Evolutionary conservation across 192 early-diverging fungal genomes (phyloP).

Genomic region (Coemansia sp.): DNA sequence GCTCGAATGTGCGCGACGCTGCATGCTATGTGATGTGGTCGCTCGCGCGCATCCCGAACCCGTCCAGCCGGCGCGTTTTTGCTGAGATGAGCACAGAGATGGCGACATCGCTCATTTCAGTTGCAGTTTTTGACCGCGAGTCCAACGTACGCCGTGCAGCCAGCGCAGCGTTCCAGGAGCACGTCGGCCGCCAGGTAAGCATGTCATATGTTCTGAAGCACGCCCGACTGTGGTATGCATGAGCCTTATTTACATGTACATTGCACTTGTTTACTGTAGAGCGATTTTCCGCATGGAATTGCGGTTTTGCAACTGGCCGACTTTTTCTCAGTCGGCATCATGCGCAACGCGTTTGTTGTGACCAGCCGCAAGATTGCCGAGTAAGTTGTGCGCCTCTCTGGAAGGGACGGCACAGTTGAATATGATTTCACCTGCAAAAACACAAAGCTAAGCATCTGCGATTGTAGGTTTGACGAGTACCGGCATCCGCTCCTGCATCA

Average conservation of each 20-base stretch:
- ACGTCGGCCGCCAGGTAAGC: conserved; percentile 83
- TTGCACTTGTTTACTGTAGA: conserved; percentile 46
- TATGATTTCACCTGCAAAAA: too few relatives aligned
- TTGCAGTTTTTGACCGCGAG: conserved; percentile 89
- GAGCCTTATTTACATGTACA: not conserved
- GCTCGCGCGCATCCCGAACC: conserved; percentile 87
- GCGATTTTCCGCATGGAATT: conserved; percentile 91
- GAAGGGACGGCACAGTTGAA: too few relatives aligned
- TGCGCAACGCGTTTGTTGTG: conserved; percentile 67
- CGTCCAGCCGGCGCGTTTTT: conserved; percentile 55
- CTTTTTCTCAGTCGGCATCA: conserved; percentile 89
- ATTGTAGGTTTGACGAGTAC: conserved; percentile 67
- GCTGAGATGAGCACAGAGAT: conserved; percentile 61
- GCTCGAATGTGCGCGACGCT: conserved; percentile 91
- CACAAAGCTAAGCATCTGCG: too few relatives aligned
- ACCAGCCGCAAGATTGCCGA: conserved; percentile 72
- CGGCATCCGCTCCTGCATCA: conserved; percentile 68
- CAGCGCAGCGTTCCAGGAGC: conserved; percentile 97
- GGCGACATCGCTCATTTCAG: conserved; percentile 74
- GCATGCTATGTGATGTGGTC: conserved; percentile 98
- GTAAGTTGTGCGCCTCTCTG: too few relatives aligned
- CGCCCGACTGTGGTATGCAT: not conserved
- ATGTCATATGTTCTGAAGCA: not conserved
- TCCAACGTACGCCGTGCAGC: conserved; percentile 90
- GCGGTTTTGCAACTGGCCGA: conserved; percentile 87